phyloP scores from a whole-genome alignment of 345 rosid species.

The Eucalyptus regnans region DNA sequence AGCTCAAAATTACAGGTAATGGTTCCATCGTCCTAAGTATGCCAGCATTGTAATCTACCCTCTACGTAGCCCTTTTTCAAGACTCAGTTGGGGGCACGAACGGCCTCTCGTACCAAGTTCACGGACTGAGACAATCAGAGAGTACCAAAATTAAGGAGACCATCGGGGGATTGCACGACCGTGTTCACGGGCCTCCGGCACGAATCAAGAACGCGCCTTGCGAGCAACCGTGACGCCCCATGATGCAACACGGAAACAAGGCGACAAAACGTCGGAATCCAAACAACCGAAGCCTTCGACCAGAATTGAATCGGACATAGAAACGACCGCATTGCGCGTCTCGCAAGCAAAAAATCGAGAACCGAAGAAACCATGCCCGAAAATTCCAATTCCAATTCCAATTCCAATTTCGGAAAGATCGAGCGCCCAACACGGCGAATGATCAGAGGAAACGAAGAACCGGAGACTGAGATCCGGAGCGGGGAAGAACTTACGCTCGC shows the following conservation, averaged over 20 bases:
- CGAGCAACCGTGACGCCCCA: neutral
- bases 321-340: neutral
- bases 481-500: neutral
- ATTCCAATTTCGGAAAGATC: neutral
- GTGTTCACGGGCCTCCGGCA: neutral
- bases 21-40: neutral
- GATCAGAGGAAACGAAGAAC: neutral
- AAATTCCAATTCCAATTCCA: neutral
- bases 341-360: neutral
- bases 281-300: neutral
- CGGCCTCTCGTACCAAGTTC: neutral
- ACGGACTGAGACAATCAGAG: neutral
- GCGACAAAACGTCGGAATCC: neutral
- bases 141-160: neutral
- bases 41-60: neutral
- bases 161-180: neutral
- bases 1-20: neutral
- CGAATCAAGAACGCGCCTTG: neutral
- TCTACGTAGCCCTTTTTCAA: neutral
- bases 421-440: neutral
- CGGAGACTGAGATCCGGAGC: neutral
- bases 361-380: neutral
- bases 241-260: neutral
- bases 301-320: neutral
- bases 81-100: neutral